Base-by-base conservation (phyloP, 257 asterid genomes). In the Scutellaria barbata region DNA sequence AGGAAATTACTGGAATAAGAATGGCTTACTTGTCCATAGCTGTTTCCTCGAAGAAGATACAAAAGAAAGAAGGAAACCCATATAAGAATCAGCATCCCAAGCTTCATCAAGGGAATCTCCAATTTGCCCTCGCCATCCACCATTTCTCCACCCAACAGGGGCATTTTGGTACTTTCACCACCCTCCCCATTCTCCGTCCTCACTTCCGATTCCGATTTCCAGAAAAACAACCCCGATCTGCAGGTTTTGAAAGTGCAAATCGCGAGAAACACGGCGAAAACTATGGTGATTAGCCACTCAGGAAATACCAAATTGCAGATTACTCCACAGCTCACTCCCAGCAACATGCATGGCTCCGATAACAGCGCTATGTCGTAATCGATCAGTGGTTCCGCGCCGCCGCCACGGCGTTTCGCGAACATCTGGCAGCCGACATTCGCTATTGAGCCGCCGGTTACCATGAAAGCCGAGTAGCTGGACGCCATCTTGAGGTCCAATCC, bases 31-130 rank as follows among this genome's bases (percentile, higher is more conserved):
- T 86, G 93, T 72, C 96, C 90, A 62, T 82, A 58, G 75, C 85
- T 82, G 66, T 90, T 90, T 67, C 98, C 98, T n/a, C 97, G 96
- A 73, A 89, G 88, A 74, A 93, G 85, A 71, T 89, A 82, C 63
- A 89, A 47, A 30, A 80, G 41, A 63, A 89, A 81, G 75, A 89
- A 93, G 25, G 89, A 81, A 70, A 85, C 54, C 98, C 98, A 93
- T 68, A 90, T 78, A 64, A 84, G 39, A 39, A 86, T 42, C 71
- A 90, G 74, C 80, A 77, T 10, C 57, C 87, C 91, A 48, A 90
- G 58, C 84, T 89, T 93, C 80, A 71, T 3, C 91, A 89, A 81
- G 20, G 98, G 96, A 63, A 80, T 73, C 46, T 54, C 85, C 66
- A 51, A 12, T 35, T 64, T 68, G 10, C 59, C 55, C 70, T 53